A percentile compares a stretch with the other conserved stretches of the same genome.
Conservation (phyloP, 1,139 yeast genomes). For the Saccharomyces hybrid region DNA sequence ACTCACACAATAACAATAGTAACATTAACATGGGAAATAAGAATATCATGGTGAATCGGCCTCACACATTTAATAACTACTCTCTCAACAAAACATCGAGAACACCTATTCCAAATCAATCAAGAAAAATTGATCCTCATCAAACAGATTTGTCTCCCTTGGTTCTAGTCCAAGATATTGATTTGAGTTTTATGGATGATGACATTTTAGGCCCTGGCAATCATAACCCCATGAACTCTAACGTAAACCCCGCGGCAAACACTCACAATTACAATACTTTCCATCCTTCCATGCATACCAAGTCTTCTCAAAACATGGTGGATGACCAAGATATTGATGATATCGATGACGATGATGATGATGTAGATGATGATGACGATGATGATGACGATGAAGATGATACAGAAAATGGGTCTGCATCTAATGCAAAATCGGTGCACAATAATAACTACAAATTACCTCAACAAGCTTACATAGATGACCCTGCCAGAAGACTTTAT, state of each 20-base stretch:
- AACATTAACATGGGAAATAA: background rate
- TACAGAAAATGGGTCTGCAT: conserved; percentile 25
- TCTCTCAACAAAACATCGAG: conserved; percentile 1
- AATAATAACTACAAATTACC: conserved; percentile 5
- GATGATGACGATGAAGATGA: conserved; percentile 33
- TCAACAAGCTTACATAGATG: conserved; percentile 66
- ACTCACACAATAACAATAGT: background rate
- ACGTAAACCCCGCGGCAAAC: background rate
- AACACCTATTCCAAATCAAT: conserved; percentile 2
- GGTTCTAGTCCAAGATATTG: conserved; percentile 9
- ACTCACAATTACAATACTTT: conserved; percentile 1
- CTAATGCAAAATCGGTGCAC: background rate
- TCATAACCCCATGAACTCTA: background rate
- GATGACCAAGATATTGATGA: conserved; percentile 14
- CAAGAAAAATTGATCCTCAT: conserved; percentile 1
- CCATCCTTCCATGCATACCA: background rate
- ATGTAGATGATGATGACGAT: conserved; percentile 18
- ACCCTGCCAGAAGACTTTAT: conserved; percentile 89
- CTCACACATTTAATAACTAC: conserved; percentile 1
- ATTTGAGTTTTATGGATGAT: conserved; percentile 27
- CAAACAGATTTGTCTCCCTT: background rate
- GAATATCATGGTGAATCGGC: background rate
- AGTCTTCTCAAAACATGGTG: conserved; percentile 8
- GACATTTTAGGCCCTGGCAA: conserved; percentile 10
- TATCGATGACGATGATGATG: conserved; percentile 15